phyloP scores from a whole-genome alignment of 345 rosid genomes.

The Hibiscus trionum region DNA sequence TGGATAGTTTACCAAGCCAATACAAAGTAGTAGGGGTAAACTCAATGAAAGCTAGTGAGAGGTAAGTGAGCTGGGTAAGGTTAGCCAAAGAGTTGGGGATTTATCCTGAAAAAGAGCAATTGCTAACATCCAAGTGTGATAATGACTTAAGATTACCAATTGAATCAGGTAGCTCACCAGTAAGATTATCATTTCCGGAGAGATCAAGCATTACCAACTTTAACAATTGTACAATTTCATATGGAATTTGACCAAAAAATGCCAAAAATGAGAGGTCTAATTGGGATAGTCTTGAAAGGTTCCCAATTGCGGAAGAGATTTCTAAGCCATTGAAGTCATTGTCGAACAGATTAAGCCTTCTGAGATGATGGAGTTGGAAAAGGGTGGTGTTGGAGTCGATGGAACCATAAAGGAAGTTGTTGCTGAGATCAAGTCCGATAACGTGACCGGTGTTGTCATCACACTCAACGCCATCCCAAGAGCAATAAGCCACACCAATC shows the following conservation, averaged over 20 bases:
- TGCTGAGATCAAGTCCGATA: conserved; percentile 1
- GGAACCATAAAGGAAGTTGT: conserved; percentile 14
- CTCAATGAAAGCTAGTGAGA: background rate
- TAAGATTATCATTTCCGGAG: background rate
- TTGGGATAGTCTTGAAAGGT: conserved; percentile 1
- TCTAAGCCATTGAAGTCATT: conserved; percentile 13
- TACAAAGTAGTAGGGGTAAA: background rate
- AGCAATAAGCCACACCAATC: background rate
- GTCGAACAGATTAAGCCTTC: conserved; percentile 7
- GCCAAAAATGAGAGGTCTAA: background rate
- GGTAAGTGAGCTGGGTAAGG: background rate
- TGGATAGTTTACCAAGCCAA: background rate
- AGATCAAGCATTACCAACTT: conserved; percentile 13
- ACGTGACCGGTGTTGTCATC: conserved; percentile 8
- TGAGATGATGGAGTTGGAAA: conserved; percentile 14
- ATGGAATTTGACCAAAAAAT: conserved; percentile 14
- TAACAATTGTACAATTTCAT: background rate
- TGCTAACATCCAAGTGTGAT: background rate
- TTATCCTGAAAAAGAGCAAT: background rate
- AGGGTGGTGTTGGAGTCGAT: conserved; percentile 15
- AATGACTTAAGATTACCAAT: background rate
- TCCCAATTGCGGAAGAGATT: background rate
- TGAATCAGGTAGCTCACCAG: background rate
- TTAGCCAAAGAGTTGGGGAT: background rate
- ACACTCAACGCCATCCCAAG: conserved; percentile 19